These are phyloP conservation scores for Candida glucosophila DNA, from an alignment of 1,139 yeast genomes.

Conservation along the genomic window DNA sequence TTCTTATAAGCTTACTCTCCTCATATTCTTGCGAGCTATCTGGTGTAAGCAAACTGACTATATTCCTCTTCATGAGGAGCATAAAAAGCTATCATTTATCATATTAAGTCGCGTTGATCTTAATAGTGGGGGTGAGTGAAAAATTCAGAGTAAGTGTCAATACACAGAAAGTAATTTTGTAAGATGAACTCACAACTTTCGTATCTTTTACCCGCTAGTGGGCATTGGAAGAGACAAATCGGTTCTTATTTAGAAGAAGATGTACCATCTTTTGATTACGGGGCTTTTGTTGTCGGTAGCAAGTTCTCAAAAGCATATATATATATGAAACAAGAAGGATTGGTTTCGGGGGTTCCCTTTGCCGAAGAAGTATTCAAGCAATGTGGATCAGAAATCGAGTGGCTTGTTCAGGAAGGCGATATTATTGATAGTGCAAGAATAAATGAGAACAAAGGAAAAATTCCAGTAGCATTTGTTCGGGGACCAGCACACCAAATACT, in stretches of 20 bases:
- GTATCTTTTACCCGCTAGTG: constrained; percentile 62
- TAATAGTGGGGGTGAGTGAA: too few species aligned
- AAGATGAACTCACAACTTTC: constrained; percentile 24
- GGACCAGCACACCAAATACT: constrained; percentile 78
- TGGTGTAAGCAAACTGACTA: constrained; percentile 2
- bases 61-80: constrained; percentile 2
- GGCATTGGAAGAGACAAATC: constrained; percentile 73
- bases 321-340: constrained; percentile 72
- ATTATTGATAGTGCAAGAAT: constrained; percentile 38
- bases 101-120: too few species aligned
- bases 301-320: constrained; percentile 64
- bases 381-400: constrained; percentile 60
- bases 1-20: constrained; percentile 1
- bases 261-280: constrained; percentile 88
- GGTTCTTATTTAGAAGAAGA: constrained; percentile 76
- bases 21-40: constrained; percentile 1
- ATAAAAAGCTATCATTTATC: not conserved
- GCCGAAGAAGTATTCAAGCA: constrained; percentile 80
- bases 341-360: constrained; percentile 85
- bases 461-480: constrained; percentile 66
- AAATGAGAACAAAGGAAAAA: constrained; percentile 39
- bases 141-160: too few species aligned
- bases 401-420: constrained; percentile 69
- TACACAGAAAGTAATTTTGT: too few species aligned
- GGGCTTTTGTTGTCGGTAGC: constrained; percentile 90